Evolutionary conservation across 148 eudicot species (phyloP).

Genomic region (Chenopodium formosanum): DNA sequence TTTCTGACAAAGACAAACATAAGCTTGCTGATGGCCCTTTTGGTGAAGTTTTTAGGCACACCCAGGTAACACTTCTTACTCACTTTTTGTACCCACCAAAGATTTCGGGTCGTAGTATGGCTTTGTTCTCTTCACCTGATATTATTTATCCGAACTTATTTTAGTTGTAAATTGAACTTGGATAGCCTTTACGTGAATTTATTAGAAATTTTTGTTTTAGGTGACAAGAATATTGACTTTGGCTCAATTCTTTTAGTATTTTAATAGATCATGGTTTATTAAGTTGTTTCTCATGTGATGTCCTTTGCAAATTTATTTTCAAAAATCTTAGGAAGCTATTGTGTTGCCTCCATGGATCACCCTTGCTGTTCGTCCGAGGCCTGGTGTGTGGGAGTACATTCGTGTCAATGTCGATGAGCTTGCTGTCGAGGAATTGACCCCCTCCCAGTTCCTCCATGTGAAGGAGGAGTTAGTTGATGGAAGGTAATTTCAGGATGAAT

Average conservation of each 20-base stretch:
- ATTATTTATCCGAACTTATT: neutral
- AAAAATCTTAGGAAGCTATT: constrained; percentile 65
- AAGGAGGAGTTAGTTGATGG: constrained; percentile 86
- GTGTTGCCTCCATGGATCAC: constrained; percentile 84
- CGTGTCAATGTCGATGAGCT: constrained; percentile 63
- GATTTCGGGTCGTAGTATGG: neutral
- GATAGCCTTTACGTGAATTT: too few species aligned
- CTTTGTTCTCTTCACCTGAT: neutral
- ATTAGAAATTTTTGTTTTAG: too few species aligned
- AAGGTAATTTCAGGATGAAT: constrained; percentile 39
- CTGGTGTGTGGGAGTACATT: constrained; percentile 96
- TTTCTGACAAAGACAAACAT: constrained; percentile 46
- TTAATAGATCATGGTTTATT: neutral
- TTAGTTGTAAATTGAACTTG: neutral
- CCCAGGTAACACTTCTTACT: constrained; percentile 52
- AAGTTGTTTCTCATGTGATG: neutral
- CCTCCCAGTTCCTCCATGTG: constrained; percentile 73
- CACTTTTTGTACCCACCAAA: neutral
- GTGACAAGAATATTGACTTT: neutral
- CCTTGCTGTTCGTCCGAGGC: constrained; percentile 82
- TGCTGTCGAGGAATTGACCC: constrained; percentile 62
- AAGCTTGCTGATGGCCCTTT: constrained; percentile 74
- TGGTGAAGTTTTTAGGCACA: constrained; percentile 72
- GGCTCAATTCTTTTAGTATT: neutral
- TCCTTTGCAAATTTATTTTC: too few species aligned